Evolutionary conservation across 352 stramenopile genomes (phyloP).

Genomic region (Globisporangium heterothallicum): DNA sequence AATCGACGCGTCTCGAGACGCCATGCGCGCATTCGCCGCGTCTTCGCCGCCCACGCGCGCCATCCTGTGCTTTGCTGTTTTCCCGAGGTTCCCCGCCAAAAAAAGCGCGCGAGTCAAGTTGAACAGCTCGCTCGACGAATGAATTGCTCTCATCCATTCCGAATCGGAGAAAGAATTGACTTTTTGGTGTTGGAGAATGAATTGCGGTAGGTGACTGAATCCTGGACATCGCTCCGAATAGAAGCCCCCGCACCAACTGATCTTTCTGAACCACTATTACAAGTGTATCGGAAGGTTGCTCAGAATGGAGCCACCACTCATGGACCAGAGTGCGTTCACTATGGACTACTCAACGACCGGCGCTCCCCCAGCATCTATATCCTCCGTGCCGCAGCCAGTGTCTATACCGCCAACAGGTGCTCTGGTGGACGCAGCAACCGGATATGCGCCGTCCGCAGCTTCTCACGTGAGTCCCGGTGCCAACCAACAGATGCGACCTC

Average conservation of each 20-base stretch:
- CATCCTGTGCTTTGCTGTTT: background rate
- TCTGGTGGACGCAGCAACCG: no score
- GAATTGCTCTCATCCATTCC: no score
- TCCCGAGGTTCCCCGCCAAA: slow-evolving; percentile 1
- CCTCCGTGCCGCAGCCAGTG: no score
- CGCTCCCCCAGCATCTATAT: no score
- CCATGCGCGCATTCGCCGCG: background rate
- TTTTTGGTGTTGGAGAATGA: no score
- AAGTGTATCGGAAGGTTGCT: background rate
- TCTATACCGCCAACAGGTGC: background rate
- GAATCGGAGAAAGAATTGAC: no score
- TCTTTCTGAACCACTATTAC: background rate
- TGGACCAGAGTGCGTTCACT: background rate
- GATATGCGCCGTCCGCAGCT: background rate
- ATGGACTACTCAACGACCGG: background rate
- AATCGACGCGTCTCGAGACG: background rate
- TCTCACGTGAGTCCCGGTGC: background rate
- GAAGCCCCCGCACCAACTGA: background rate
- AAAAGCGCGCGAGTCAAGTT: background rate
- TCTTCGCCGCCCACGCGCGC: background rate
- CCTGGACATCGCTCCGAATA: slow-evolving; percentile 2
- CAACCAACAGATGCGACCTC: background rate
- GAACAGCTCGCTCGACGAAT: no score
- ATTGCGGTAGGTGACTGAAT: no score
- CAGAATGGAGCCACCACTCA: slow-evolving; percentile 7